Evolutionary conservation across 805 yeast species (phyloP).

Genomic region (Zygosaccharomyces pseudorouxii): DNA sequence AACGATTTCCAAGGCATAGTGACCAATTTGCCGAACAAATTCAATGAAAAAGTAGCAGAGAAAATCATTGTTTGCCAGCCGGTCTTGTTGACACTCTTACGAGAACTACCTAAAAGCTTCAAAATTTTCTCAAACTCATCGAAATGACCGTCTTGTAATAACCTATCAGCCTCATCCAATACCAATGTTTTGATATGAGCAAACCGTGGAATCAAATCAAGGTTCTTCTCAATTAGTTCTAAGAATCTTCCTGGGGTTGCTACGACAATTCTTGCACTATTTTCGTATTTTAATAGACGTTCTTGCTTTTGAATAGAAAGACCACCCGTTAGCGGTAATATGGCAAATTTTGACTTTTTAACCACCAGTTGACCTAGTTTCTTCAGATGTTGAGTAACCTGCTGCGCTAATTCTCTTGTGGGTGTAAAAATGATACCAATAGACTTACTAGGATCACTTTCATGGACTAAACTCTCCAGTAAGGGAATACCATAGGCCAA

Average conservation of each 20-base stretch:
- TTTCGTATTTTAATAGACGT: constrained; percentile 58
- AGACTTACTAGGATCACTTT: constrained; percentile 39
- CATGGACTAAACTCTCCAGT: constrained; percentile 51
- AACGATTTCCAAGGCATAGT: constrained; percentile 34
- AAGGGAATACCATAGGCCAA: constrained; percentile 93
- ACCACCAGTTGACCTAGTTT: constrained; percentile 35
- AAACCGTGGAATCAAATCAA: constrained; percentile 39
- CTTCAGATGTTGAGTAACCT: constrained; percentile 77
- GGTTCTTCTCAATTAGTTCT: constrained; percentile 68
- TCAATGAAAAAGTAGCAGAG: constrained; percentile 88
- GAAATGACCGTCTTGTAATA: constrained; percentile 93
- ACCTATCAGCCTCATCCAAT: constrained; percentile 92
- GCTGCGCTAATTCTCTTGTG: constrained; percentile 94
- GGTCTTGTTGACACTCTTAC: constrained; percentile 36
- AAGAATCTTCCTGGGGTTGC: constrained; percentile 95
- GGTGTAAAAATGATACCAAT: constrained; percentile 86
- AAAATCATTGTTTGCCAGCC: constrained; percentile 85
- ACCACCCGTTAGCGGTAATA: constrained; percentile 89
- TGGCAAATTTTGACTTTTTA: constrained; percentile 52
- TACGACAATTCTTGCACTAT: constrained; percentile 71
- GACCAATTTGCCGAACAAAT: constrained; percentile 71
- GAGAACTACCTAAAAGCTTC: constrained; percentile 50
- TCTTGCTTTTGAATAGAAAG: constrained; percentile 90
- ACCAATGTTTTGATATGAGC: constrained; percentile 50
- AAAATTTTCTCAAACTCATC: constrained; percentile 83